Percentiles rank a stretch among this genome's conserved stretches.
phyloP scores from a whole-genome alignment of 192 early-diverging fungal genomes.

The Backusella sp. region DNA sequence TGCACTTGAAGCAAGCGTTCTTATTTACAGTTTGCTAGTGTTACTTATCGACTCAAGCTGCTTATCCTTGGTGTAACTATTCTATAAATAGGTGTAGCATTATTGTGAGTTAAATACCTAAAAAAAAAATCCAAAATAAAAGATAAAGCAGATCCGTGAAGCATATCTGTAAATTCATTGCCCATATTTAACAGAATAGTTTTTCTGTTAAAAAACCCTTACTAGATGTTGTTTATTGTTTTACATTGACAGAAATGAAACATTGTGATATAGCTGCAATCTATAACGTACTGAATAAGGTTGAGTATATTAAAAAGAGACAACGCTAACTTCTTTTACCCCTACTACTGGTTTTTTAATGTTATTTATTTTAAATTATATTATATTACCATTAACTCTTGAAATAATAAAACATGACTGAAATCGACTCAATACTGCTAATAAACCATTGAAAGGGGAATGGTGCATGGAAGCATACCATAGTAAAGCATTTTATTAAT shows the following conservation, averaged over 20 bases:
- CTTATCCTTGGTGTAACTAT: background rate
- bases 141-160: background rate
- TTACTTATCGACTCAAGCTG: background rate
- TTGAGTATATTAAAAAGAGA: background rate
- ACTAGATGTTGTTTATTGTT: background rate
- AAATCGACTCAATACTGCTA: background rate
- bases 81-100: background rate
- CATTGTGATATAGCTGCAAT: background rate
- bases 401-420: no score
- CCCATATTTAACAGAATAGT: background rate
- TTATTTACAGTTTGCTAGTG: background rate
- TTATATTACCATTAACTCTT: no score
- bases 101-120: background rate
- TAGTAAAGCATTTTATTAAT: background rate
- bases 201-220: background rate
- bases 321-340: background rate
- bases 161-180: background rate
- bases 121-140: background rate
- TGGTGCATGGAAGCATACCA: no score
- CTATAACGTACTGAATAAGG: background rate
- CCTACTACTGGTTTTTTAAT: background rate
- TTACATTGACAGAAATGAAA: background rate
- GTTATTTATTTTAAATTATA: no score
- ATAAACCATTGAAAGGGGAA: background rate
- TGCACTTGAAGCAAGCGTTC: background rate